These are phyloP conservation scores for Brettanomyces custersianus DNA, from an alignment of 805 yeast species.

Conservation along the genomic window DNA sequence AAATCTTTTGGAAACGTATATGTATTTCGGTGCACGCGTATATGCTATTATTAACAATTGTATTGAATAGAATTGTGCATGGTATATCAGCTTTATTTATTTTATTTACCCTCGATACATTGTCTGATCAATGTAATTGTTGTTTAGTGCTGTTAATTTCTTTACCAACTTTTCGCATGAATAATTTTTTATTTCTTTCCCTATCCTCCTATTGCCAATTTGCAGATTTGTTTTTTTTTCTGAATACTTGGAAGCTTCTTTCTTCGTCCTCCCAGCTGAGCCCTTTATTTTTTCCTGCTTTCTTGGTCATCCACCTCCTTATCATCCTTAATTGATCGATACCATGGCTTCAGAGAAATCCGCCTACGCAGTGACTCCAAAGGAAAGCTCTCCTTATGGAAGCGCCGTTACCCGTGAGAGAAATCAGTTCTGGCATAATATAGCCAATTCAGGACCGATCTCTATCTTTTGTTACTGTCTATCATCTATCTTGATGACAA, in stretches of 20 bases:
- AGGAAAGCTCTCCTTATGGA: constrained; percentile 2
- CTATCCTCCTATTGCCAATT: too few species aligned
- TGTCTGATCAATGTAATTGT: too few species aligned
- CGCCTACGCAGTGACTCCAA: not conserved
- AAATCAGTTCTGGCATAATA: not conserved
- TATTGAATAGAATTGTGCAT: too few species aligned
- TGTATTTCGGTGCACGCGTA: too few species aligned
- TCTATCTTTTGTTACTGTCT: constrained; percentile 81
- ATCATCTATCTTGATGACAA: constrained; percentile 95
- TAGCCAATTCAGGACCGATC: constrained; percentile 50
- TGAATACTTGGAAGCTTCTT: not conserved
- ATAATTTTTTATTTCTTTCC: too few species aligned
- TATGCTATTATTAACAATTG: too few species aligned
- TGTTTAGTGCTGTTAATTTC: too few species aligned
- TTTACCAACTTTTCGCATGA: too few species aligned
- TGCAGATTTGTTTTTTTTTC: too few species aligned
- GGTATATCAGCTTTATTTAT: too few species aligned
- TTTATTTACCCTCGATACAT: too few species aligned
- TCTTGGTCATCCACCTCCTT: not conserved
- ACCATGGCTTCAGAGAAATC: constrained; percentile 5
- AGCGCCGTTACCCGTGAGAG: not conserved
- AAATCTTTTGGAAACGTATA: too few species aligned
- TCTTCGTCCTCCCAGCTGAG: not conserved
- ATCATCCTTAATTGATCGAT: not conserved
- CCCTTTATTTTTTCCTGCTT: not conserved